Conservation (phyloP, 2,329 filamentous ascomycete species). For the Penicillium hesseltinei region DNA sequence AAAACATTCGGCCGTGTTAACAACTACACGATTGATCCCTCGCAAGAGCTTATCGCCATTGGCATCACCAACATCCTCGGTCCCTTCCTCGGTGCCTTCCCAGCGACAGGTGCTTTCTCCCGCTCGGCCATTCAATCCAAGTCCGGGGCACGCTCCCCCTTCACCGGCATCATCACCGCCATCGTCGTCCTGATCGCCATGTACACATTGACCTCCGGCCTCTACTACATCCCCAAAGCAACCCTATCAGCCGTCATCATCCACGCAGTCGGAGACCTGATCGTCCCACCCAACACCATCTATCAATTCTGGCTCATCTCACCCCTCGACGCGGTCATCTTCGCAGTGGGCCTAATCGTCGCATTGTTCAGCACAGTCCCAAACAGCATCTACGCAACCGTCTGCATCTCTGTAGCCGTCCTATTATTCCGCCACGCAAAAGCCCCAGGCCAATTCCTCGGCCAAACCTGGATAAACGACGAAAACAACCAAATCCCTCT, state of each 20-base stretch:
- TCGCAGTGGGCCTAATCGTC: constrained; percentile 83
- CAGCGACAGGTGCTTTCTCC: constrained; percentile 88
- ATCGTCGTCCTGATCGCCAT: constrained; percentile 79
- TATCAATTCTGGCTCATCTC: constrained; percentile 92
- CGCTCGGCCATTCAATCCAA: constrained; percentile 93
- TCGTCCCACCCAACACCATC: constrained; percentile 80
- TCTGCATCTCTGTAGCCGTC: constrained; percentile 69
- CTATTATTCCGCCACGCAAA: constrained; percentile 78
- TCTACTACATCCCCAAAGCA: constrained; percentile 85
- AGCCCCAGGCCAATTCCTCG: constrained; percentile 75
- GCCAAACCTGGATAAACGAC: constrained; percentile 46
- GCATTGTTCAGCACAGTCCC: constrained; percentile 84
- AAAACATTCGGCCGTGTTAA: constrained; percentile 93
- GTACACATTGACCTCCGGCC: constrained; percentile 78
- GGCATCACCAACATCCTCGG: constrained; percentile 83
- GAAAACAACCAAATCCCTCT: constrained; percentile 48
- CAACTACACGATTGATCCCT: constrained; percentile 90
- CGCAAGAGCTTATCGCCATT: constrained; percentile 89
- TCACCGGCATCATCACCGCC: constrained; percentile 83
- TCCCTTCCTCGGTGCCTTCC: constrained; percentile 84
- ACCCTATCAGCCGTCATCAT: constrained; percentile 83
- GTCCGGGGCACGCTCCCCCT: constrained; percentile 82
- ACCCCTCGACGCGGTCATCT: constrained; percentile 82
- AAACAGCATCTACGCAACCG: constrained; percentile 82
- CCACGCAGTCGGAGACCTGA: constrained; percentile 85